Evolutionary conservation across 345 rosid genomes (phyloP).

Genomic region (Linum trigynum): DNA sequence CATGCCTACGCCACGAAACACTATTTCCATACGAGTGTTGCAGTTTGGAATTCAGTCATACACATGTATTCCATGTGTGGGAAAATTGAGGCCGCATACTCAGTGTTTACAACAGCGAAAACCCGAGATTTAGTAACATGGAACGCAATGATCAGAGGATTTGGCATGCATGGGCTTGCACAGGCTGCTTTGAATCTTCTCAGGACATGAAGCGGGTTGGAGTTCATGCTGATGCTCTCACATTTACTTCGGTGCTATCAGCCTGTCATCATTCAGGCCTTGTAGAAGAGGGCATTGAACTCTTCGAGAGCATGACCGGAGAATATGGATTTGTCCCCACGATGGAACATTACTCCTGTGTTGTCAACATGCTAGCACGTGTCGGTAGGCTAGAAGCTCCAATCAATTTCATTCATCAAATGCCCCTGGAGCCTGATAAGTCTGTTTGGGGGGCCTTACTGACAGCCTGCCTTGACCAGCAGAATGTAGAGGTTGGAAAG

Average conservation of each 20-base stretch:
- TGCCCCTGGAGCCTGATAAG: constrained; percentile 30
- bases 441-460: constrained; percentile 31
- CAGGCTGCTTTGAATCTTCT: constrained; percentile 31
- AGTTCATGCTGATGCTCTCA: constrained; percentile 21
- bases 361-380: constrained; percentile 35
- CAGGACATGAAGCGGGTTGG: constrained; percentile 23
- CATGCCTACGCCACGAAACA: constrained; percentile 25
- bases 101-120: constrained; percentile 20
- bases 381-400: constrained; percentile 31
- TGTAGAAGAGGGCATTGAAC: constrained; percentile 26
- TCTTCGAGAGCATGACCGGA: constrained; percentile 19
- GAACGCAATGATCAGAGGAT: constrained; percentile 36
- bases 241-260: constrained; percentile 25
- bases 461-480: constrained; percentile 26
- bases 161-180: constrained; percentile 31
- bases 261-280: constrained; percentile 36
- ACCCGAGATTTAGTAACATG: constrained; percentile 33
- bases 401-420: constrained; percentile 18
- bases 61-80: constrained; percentile 39
- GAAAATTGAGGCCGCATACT: constrained; percentile 16
- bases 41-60: constrained; percentile 30
- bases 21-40: constrained; percentile 12
- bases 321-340: constrained; percentile 15
- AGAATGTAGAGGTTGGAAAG: constrained; percentile 24
- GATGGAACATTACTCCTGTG: constrained; percentile 32